Evolutionary conservation across 1,284 basidiomycete genomes (phyloP).

Genomic region (Naganishia sp.): DNA sequence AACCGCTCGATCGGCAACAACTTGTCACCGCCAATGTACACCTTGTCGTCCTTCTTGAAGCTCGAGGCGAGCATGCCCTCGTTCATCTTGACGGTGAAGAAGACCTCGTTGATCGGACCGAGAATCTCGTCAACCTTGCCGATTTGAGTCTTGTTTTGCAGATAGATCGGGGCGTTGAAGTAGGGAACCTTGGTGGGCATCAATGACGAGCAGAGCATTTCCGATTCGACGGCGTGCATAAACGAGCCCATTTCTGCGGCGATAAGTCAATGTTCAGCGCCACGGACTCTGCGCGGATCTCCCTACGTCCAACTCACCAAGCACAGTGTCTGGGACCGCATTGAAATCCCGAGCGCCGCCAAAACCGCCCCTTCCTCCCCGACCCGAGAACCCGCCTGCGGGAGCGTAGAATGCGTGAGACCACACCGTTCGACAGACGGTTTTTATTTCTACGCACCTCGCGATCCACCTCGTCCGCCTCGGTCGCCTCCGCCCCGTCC

Average conservation of each 20-base stretch:
- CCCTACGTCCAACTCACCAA: slow-evolving; percentile 60
- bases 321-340: slow-evolving; percentile 67
- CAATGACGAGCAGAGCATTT: slow-evolving; percentile 90
- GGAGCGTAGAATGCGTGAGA: neutral
- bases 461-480: slow-evolving; percentile 33
- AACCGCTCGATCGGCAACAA: slow-evolving; percentile 95
- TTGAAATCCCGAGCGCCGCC: slow-evolving; percentile 66
- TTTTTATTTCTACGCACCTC: slow-evolving; percentile 36
- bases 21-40: slow-evolving; percentile 95
- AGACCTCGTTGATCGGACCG: slow-evolving; percentile 97
- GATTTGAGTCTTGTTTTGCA: slow-evolving; percentile 94
- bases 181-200: slow-evolving; percentile 91
- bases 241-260: slow-evolving; percentile 79
- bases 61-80: slow-evolving; percentile 92
- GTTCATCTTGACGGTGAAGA: slow-evolving; percentile 97
- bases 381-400: slow-evolving; percentile 46
- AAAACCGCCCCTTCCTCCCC: slow-evolving; percentile 61
- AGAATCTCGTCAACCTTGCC: slow-evolving; percentile 96
- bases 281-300: neutral
- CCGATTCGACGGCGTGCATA: slow-evolving; percentile 92
- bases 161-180: slow-evolving; percentile 99
- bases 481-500: slow-evolving; percentile 33
- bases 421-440: slow-evolving; percentile 32
- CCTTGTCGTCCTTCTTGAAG: slow-evolving; percentile 97
- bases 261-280: neutral